Conservation (phyloP, 2,329 filamentous ascomycete genomes). For the Neobulgaria alba region DNA sequence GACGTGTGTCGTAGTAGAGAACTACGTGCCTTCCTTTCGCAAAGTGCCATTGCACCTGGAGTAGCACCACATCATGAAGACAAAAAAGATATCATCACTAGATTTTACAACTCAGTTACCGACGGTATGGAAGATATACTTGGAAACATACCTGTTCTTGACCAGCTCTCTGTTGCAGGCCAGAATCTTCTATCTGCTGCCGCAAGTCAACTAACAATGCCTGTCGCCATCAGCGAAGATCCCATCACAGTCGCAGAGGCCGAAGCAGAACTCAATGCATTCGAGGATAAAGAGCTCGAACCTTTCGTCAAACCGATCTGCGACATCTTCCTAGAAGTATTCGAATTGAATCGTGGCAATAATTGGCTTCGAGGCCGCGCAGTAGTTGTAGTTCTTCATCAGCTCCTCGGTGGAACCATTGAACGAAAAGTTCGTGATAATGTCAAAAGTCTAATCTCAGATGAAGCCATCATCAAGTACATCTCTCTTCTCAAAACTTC, state of each 20-base stretch:
- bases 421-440: constrained; percentile 90
- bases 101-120: constrained; percentile 92
- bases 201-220: constrained; percentile 52
- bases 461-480: constrained; percentile 71
- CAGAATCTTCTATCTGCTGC: constrained; percentile 82
- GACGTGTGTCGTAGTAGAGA: constrained; percentile 93
- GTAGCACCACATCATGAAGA: constrained; percentile 48
- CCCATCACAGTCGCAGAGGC: constrained; percentile 59
- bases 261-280: constrained; percentile 87
- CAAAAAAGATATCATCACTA: constrained; percentile 82
- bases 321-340: constrained; percentile 92
- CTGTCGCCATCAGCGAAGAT: constrained; percentile 44
- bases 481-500: constrained; percentile 62
- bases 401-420: constrained; percentile 90
- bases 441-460: constrained; percentile 62
- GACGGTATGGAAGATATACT: constrained; percentile 98
- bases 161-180: constrained; percentile 85
- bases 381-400: constrained; percentile 92
- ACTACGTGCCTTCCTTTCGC: constrained; percentile 83
- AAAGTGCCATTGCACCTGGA: constrained; percentile 64
- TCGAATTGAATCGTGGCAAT: constrained; percentile 88
- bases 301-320: constrained; percentile 98
- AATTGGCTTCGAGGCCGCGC: constrained; percentile 95
- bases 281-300: constrained; percentile 80
- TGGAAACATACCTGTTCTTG: constrained; percentile 89